phyloP scores from a whole-genome alignment of 2,329 filamentous ascomycete species.

The Stachybotrys elegans region DNA sequence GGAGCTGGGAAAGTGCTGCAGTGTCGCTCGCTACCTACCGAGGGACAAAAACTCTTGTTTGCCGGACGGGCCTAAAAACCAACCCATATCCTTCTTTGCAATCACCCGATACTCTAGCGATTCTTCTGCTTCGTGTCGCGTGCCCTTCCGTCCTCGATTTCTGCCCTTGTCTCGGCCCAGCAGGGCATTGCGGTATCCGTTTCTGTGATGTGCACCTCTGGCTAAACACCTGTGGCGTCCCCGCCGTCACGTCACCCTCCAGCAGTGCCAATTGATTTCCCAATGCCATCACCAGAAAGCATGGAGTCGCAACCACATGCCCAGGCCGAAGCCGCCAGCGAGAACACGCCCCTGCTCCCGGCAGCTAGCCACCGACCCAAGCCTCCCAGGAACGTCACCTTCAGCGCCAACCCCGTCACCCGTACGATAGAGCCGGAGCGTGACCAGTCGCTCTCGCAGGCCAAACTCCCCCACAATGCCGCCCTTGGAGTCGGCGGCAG shows the following conservation, averaged over 20 bases:
- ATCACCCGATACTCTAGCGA: too few species aligned
- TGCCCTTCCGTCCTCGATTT: too few species aligned
- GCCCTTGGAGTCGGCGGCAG: background rate
- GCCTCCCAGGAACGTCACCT: slow-evolving; percentile 64
- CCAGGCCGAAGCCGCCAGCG: slow-evolving; percentile 16
- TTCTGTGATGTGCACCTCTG: background rate
- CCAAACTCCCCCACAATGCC: slow-evolving; percentile 15
- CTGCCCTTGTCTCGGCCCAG: too few species aligned
- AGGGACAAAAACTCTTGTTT: too few species aligned
- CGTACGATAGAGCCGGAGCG: slow-evolving; percentile 51
- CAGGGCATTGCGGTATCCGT: too few species aligned
- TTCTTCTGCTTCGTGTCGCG: too few species aligned
- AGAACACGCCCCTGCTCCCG: slow-evolving; percentile 30
- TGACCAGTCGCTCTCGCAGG: slow-evolving; percentile 10
- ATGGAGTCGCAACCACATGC: slow-evolving; percentile 21
- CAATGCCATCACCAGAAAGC: slow-evolving; percentile 1
- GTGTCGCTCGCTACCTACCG: too few species aligned
- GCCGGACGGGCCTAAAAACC: too few species aligned
- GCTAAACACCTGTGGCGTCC: background rate
- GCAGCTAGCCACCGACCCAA: slow-evolving; percentile 33
- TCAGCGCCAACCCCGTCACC: slow-evolving; percentile 66
- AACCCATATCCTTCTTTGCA: too few species aligned
- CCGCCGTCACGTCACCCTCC: background rate
- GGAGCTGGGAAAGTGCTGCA: too few species aligned
- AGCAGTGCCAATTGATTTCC: background rate